Evolutionary conservation across 768 basidiomycete genomes (phyloP).

Genomic region (Fomitopsis serialis): DNA sequence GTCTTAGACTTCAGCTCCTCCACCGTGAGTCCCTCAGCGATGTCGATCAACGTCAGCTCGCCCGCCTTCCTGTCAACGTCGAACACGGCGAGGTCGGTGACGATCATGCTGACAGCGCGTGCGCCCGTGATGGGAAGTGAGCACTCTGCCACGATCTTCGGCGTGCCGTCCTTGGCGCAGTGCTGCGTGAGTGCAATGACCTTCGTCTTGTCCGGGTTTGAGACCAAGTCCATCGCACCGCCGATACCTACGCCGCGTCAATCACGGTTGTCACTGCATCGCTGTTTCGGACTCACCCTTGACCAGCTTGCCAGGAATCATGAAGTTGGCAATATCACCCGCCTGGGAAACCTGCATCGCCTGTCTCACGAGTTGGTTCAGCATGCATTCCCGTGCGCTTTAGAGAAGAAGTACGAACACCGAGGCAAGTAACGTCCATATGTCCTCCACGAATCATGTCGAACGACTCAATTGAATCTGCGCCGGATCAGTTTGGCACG

Average conservation of each 20-base stretch:
- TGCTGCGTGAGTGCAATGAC: constrained; percentile 88
- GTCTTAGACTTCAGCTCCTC: constrained; percentile 85
- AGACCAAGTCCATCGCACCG: constrained; percentile 93
- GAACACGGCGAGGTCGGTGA: constrained; percentile 89
- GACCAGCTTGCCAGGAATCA: constrained; percentile 91
- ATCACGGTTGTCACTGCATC: not conserved
- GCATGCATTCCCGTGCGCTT: not conserved
- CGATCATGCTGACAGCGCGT: constrained; percentile 78
- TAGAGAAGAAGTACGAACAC: constrained; percentile 43
- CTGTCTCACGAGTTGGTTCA: constrained; percentile 30
- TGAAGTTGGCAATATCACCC: constrained; percentile 94
- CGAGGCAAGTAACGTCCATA: constrained; percentile 85
- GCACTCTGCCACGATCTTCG: constrained; percentile 81
- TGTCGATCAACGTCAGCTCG: constrained; percentile 66
- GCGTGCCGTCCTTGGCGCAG: constrained; percentile 79
- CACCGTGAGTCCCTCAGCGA: constrained; percentile 75
- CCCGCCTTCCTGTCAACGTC: constrained; percentile 74
- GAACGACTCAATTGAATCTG: constrained; percentile 87
- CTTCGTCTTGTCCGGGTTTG: constrained; percentile 91
- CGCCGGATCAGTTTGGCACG: constrained; percentile 5
- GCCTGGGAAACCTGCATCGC: constrained; percentile 91
- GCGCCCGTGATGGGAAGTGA: constrained; percentile 84
- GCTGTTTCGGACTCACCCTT: constrained; percentile 43
- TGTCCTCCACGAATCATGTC: constrained; percentile 97
- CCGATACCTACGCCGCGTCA: constrained; percentile 59